Conservation (phyloP, 208 protist species). For the Crithidia acanthocephali region DNA sequence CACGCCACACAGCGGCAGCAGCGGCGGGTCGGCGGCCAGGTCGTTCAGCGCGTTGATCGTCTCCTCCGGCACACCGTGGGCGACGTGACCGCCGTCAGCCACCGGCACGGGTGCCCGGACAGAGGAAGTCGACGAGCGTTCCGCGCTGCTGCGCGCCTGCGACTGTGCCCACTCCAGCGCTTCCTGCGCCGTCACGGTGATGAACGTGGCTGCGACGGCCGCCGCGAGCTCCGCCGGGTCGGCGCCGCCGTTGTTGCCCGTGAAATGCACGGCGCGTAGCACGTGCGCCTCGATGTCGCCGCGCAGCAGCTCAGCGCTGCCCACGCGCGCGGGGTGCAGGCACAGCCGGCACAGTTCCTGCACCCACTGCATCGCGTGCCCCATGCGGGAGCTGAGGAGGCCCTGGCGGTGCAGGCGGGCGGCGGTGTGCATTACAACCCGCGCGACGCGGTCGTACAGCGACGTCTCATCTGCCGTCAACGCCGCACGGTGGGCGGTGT, state of each 20-base stretch:
- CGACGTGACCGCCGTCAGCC: background rate
- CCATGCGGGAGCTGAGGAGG: constrained; percentile 34
- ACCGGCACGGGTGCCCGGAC: background rate
- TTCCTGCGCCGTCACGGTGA: constrained; percentile 36
- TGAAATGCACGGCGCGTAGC: background rate
- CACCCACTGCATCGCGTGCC: constrained; percentile 50
- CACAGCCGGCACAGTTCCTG: constrained; percentile 47
- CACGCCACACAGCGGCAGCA: constrained; percentile 46
- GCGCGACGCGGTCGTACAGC: constrained; percentile 46
- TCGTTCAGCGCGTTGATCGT: constrained; percentile 36
- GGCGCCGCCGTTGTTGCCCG: background rate
- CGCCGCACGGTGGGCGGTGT: constrained; percentile 9
- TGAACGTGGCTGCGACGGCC: constrained; percentile 28
- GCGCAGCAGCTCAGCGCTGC: constrained; percentile 20
- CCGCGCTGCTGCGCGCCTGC: constrained; percentile 1
- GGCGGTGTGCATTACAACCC: constrained; percentile 24
- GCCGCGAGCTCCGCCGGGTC: background rate
- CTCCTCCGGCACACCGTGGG: constrained; percentile 27
- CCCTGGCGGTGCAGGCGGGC: constrained; percentile 41
- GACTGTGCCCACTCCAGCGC: constrained; percentile 38
- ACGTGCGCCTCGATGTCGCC: constrained; percentile 18
- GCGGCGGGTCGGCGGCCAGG: constrained; percentile 39
- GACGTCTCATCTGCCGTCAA: constrained; percentile 36
- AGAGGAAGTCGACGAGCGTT: background rate
- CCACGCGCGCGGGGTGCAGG: constrained; percentile 38